Evolutionary conservation across 2,329 filamentous ascomycete genomes (phyloP), one percentile per base, ranked within the genome.

Genomic region (Colletotrichum lentis): DNA sequence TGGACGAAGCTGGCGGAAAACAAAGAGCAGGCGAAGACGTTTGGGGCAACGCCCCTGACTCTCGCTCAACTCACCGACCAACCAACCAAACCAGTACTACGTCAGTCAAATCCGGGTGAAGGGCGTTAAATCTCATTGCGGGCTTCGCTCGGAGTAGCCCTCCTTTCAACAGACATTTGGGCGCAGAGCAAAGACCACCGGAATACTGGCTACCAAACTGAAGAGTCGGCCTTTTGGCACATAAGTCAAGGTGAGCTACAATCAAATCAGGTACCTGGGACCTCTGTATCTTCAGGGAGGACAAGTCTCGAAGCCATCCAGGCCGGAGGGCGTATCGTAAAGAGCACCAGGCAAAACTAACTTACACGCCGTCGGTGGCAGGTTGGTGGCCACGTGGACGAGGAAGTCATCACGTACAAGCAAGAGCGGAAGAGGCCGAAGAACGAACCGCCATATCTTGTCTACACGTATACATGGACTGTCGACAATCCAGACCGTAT

Each of bases 401-500:
- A 22, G 16, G n/a, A 22, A 39, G 50, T 37, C n/a, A 5, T 10
- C 22, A 14, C 5, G n/a, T 54, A 27, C 50, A 54, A 54, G 31
- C n/a, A 3, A 31, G 11, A 22, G 52, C 14, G 8, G 3, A 24
- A 27, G 24, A 44, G 11, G 6, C 14, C 12, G 4, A n/a, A 6
- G 12, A 3, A 18, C 7, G 53, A n/a, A 41, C 22, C 22, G 10
- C 49, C 37, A 20, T 27, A 37, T 5, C 20, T 10, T 5, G 12
- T 58, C 8, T 12, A 2, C 1, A 71, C 73, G 2, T 67, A 59
- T 52, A 22, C 20, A 24, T 67, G 11, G 18, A 27, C 20, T 62
- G 89, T 94, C 22, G n/a, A n/a, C n/a, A n/a, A 80, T 94, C 55
- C 77, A 77, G 16, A 94, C 91, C 0, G 83, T 97, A 0, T 91